phyloP scores from a whole-genome alignment of 2,329 filamentous ascomycete species.

The Akanthomyces uredinophilus region DNA sequence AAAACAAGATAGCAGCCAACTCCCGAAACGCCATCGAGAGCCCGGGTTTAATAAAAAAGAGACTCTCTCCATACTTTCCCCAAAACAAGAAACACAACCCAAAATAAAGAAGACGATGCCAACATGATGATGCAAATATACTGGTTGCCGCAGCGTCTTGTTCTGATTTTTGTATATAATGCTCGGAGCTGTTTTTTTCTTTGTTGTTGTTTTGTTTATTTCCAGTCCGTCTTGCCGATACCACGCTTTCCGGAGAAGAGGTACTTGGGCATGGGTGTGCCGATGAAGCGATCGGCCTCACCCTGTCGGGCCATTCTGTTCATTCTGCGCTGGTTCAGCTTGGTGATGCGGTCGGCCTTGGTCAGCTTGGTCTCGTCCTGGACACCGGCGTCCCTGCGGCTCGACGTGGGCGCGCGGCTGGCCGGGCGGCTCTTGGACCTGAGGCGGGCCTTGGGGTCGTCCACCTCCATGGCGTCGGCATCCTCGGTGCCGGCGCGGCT shows the following conservation, averaged over 20 bases:
- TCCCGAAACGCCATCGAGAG: conserved; percentile 9
- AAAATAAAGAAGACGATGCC: conserved; percentile 1
- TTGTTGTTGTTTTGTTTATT: conserved; percentile 39
- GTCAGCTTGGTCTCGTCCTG: conserved; percentile 58
- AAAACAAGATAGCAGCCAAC: conserved; percentile 17
- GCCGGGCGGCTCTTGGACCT: conserved; percentile 63
- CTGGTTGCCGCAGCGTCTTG: not conserved
- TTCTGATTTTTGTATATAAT: not conserved
- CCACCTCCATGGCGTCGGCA: conserved; percentile 71
- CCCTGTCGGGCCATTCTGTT: conserved; percentile 96
- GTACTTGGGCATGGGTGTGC: conserved; percentile 79
- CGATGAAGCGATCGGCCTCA: conserved; percentile 89
- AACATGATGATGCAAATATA: conserved; percentile 10
- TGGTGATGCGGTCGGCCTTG: conserved; percentile 81
- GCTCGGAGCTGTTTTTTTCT: not conserved
- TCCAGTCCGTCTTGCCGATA: conserved; percentile 79
- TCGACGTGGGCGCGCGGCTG: conserved; percentile 48
- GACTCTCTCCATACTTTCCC: not conserved
- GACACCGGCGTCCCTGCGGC: conserved; percentile 74
- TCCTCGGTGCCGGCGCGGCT: conserved; percentile 59
- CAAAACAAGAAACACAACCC: not conserved
- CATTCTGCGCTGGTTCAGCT: conserved; percentile 96
- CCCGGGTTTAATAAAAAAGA: not conserved
- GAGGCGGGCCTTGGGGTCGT: conserved; percentile 48
- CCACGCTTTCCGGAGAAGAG: conserved; percentile 88